phyloP scores from a whole-genome alignment of 768 basidiomycete species.

The Omphalotus guepiniiformis region DNA sequence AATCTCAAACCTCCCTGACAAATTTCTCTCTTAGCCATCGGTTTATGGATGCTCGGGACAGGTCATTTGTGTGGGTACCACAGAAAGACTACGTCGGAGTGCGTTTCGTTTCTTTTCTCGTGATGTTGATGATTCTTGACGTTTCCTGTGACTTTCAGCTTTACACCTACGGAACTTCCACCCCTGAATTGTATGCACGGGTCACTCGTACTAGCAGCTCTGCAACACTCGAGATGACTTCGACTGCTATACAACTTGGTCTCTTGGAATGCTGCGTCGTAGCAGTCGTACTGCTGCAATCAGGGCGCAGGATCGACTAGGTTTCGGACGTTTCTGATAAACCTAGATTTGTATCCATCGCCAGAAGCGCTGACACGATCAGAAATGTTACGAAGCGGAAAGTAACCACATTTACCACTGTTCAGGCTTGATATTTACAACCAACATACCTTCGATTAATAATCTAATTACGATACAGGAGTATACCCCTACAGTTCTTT shows the following conservation, averaged over 20 bases:
- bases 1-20: background rate
- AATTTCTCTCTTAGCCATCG: background rate
- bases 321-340: no score
- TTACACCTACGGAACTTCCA: conserved; percentile 17
- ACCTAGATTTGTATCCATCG: background rate
- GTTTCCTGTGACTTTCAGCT: conserved; percentile 23
- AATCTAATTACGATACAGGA: no score
- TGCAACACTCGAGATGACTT: conserved; percentile 42
- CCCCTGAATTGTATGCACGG: conserved; percentile 26
- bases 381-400: no score
- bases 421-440: no score
- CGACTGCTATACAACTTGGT: conserved; percentile 39
- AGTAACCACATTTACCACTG: no score
- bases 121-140: background rate
- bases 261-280: conserved; percentile 44
- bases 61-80: conserved; percentile 15
- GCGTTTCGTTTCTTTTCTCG: conserved; percentile 5
- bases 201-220: conserved; percentile 30
- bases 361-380: no score
- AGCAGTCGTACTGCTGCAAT: conserved; percentile 43
- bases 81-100: conserved; percentile 21
- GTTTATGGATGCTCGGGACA: conserved; percentile 1
- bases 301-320: conserved; percentile 46
- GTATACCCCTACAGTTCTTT: no score
- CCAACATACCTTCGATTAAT: no score